These are phyloP conservation scores for Hylodesmum podocarpum DNA, from an alignment of 306 rosid species.

Conservation along the genomic window DNA sequence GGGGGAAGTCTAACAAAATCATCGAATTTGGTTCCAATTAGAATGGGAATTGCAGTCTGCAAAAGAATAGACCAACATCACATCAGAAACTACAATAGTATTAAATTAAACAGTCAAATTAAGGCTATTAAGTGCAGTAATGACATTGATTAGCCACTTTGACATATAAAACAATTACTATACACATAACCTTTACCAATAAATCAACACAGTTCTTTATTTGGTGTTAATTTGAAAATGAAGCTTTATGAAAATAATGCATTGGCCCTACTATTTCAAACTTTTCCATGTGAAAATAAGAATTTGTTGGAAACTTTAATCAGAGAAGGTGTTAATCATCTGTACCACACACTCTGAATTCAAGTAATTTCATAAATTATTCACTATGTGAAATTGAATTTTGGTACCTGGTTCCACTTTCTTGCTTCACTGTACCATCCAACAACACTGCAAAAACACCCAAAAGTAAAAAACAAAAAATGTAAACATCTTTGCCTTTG, in stretches of 20 bases:
- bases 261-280: not conserved
- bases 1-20: slow-evolving; percentile 93
- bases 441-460: slow-evolving; percentile 60
- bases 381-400: not conserved
- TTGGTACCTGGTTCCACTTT: slow-evolving; percentile 90
- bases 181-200: not conserved
- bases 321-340: slow-evolving; percentile 18
- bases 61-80: slow-evolving; percentile 5
- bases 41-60: slow-evolving; percentile 87
- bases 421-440: slow-evolving; percentile 87
- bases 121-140: not conserved
- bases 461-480: not conserved
- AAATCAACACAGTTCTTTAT: not conserved
- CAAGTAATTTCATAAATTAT: not conserved
- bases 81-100: slow-evolving; percentile 7
- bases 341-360: not conserved
- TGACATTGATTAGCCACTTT: not conserved
- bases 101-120: not conserved
- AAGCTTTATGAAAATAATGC: not conserved
- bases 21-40: slow-evolving; percentile 93
- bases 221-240: not conserved
- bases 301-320: slow-evolving; percentile 20
- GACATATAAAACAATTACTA: not conserved
- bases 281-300: slow-evolving; percentile 28
- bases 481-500: not conserved